Base-by-base conservation (phyloP, 805 yeast species). In the Pichia scutulata region DNA sequence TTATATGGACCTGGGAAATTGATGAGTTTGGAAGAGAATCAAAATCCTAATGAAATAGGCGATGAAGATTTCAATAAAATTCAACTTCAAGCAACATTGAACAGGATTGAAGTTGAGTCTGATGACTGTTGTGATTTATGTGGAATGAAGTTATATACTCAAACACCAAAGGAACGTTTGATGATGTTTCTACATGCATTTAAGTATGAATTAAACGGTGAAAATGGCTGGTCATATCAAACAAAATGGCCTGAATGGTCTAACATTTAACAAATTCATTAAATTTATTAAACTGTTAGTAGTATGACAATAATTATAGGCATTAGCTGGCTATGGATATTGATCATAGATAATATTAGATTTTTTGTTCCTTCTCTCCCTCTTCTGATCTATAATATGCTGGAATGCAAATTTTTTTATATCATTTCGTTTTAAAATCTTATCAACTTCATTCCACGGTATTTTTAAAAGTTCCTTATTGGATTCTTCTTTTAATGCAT, bases 171-270 rank as follows among this genome's bases (percentile, higher is more conserved):
- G 4, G 65, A 64, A 19, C 65, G 64, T 16, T 57, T 62, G 54
- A 61, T 63, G 12, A 66, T 79, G 30, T 78, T 72, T 69, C 63
- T 79, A 48, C 83, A 79, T 64, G 77, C 83, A 2, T 64, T 57
- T 40, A 62, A 63, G 36, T 75, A 78, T 52, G 59, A 59, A 23
- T 65, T 67, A 21, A 52, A 56, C 4, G 60, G 53, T 3, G 54
- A 52, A 2, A 52, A 57, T 2, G 52, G 54, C 0, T 65, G 75
- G 63, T 55, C 57, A 9, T 80, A 70, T 53, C 64, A 71, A 49
- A 73, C 82, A 0, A 60, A 57, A 1, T 48, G 61, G 19, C 86
- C 86, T 0, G 33, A 43, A 0, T 81, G 86, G 86, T 63, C 70
- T 12, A 30, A 59, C n/a, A 59, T 67, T n/a, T 59, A 41, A 53